Base-by-base conservation (phyloP, 2,329 filamentous ascomycete genomes). In the Xylariaceae sp. region DNA sequence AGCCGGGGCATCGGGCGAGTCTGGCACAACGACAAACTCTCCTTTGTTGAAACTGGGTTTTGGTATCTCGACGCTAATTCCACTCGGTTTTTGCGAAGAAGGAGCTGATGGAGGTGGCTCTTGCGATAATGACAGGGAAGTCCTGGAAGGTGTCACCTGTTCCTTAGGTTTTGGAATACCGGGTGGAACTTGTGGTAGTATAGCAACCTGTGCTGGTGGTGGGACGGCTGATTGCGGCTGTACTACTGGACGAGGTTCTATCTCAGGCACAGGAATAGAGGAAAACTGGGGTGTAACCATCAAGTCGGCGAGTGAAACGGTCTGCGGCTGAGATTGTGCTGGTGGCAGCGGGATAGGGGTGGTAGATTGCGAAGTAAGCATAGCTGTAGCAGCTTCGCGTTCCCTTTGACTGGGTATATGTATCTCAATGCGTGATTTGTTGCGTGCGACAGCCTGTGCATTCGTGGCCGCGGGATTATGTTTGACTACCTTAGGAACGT, bases 21-120 rank as follows among this genome's bases (percentile, higher is more conserved):
- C 77, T 2, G 74, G 66, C 3, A 82, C 72, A 10, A 79, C 73
- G 2, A 77, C 57, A 56, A 81, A 84, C 41, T 85, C 80, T n/a
- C 77, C 74, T 50, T 74, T 78, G 54, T 81, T 78, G 55, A 83
- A 77, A 10, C 63, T 71, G 1, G 71, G 57, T 8, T 65, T 65
- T 1, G 67, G 64, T 1, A 84, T 66, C 58, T 84, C 80, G n/a
- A 83, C 77, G 16, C 73, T 73, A 42, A 84, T 76, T 1, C 57
- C 62, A 40, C 53, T 52, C 45, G 63, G 63, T 46, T 56, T 64
- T 33, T 65, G 55, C 6, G 60, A 49, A 8, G 53, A 48, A 10
- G 51, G 46, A 11, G 45, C 57, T 7, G 47, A 37, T n/a, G 58
- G 42, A 6, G 50, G 46, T 10, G 36, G 45, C 29, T 49, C 42